Base-by-base conservation (phyloP, 805 yeast species). In the Dipodascus albidus region DNA sequence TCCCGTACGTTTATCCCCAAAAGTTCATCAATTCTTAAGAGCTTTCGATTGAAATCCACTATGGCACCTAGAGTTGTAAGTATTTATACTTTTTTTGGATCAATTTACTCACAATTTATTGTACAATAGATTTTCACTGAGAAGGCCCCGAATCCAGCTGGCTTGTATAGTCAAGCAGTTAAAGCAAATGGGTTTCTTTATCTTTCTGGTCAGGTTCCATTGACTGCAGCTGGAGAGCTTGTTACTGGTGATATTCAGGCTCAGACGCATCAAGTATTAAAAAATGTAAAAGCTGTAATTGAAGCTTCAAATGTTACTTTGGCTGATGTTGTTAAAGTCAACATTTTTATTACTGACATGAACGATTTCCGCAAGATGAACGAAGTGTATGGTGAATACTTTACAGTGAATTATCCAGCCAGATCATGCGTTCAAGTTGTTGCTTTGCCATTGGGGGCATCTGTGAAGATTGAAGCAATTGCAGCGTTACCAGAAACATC, bases 391-490 rank as follows among this genome's bases (percentile, higher is more conserved):
- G 79, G 79, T 41, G 59, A 60, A 24, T 52, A 51, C 23, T 57
- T 57, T 49, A 51, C 38, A 8, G 41, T 23, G 17, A 54, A 54
- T 47, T 44, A 57, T 47, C 96, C 96, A 47, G 96, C 96, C 47
- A 85, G 96, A 80, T 85, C 96, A 1, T 89, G 96, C 75, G 93
- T 89, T 63, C 96, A 96, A 48, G 96, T 88, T 57, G 82, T 81
- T 69, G 81, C 79, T 57, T 79, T 89, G 64, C 96, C 96, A 42
- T 54, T 54, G 19, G 48, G 50, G 4, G 59, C 52, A 8, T 51
- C 50, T 9, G 63, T 85, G 63, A 96, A 89, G 74, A 79, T 89
- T 72, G 96, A 88, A 72, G 87, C 83, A 57, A 71, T 89, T 70
- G 96, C 96, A 56, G 23, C 20, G n/a, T 8, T 17, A 8, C 44